phyloP scores from a whole-genome alignment of 2,329 filamentous ascomycete species.

The Fusarium miscanthi region DNA sequence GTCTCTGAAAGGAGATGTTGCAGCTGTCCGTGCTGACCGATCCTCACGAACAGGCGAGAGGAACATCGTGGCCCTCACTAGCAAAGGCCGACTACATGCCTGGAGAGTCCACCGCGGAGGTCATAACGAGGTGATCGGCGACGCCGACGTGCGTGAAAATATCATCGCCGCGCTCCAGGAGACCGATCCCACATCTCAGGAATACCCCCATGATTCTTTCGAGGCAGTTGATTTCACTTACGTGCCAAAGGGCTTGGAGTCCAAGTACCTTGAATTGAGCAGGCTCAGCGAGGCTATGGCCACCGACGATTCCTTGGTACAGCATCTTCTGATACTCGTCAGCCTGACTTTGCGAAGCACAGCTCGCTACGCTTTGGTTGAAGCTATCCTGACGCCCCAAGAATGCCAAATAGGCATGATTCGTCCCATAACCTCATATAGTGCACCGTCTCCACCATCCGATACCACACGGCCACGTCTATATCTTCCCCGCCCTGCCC shows the following conservation, averaged over 20 bases:
- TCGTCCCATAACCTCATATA: slow-evolving; percentile 75
- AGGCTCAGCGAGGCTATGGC: slow-evolving; percentile 62
- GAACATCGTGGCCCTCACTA: slow-evolving; percentile 82
- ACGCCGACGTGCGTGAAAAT: slow-evolving; percentile 75
- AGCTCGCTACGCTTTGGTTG: slow-evolving; percentile 79
- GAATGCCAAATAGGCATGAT: slow-evolving; percentile 70
- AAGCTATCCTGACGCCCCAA: slow-evolving; percentile 70
- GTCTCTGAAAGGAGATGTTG: slow-evolving; percentile 79
- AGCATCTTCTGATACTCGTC: slow-evolving; percentile 71
- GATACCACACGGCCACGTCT: slow-evolving; percentile 68
- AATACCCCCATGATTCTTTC: slow-evolving; percentile 68
- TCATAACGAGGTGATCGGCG: slow-evolving; percentile 78
- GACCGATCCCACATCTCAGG: slow-evolving; percentile 60
- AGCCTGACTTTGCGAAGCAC: slow-evolving; percentile 63
- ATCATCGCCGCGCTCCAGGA: slow-evolving; percentile 72
- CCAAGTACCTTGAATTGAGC: slow-evolving; percentile 62
- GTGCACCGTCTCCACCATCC: slow-evolving; percentile 58
- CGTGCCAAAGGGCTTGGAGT: slow-evolving; percentile 64
- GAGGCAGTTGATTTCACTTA: slow-evolving; percentile 85
- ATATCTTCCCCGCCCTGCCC: slow-evolving; percentile 80
- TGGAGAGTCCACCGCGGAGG: slow-evolving; percentile 94
- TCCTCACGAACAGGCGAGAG: slow-evolving; percentile 82
- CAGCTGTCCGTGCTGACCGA: slow-evolving; percentile 80
- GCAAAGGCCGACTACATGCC: slow-evolving; percentile 79
- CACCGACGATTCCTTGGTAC: slow-evolving; percentile 62